Evolutionary conservation across 441 rosid species (phyloP).

Genomic region (Brassica balearica): DNA sequence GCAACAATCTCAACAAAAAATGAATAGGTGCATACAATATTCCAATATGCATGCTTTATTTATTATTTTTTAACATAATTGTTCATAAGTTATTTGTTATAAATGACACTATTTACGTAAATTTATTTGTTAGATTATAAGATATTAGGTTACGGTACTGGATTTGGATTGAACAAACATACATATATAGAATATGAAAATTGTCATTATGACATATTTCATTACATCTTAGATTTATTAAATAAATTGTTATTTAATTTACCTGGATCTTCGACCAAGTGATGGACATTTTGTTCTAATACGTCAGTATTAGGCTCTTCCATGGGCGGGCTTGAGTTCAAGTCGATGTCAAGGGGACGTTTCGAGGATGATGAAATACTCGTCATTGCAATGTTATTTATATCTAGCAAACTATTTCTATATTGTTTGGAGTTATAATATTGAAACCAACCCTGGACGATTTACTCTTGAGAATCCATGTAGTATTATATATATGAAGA

Average conservation of each 20-base stretch:
- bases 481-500: background rate
- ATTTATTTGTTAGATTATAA: background rate
- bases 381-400: background rate
- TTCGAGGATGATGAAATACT: background rate
- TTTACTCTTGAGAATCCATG: background rate
- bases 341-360: background rate
- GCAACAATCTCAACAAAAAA: background rate
- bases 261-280: background rate
- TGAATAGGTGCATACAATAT: background rate
- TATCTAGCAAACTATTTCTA: background rate
- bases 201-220: background rate
- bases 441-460: constrained; percentile 9
- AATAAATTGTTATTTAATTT: background rate
- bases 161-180: background rate
- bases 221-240: background rate
- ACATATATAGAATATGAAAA: background rate
- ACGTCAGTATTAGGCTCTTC: constrained; percentile 3
- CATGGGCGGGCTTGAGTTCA: background rate
- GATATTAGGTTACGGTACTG: background rate
- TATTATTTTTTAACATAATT: background rate
- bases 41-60: background rate
- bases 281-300: background rate
- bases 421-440: background rate
- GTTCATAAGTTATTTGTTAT: background rate
- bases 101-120: background rate